phyloP scores from a whole-genome alignment of 2,329 filamentous ascomycete genomes.

The Tolypocladium endophyticum region DNA sequence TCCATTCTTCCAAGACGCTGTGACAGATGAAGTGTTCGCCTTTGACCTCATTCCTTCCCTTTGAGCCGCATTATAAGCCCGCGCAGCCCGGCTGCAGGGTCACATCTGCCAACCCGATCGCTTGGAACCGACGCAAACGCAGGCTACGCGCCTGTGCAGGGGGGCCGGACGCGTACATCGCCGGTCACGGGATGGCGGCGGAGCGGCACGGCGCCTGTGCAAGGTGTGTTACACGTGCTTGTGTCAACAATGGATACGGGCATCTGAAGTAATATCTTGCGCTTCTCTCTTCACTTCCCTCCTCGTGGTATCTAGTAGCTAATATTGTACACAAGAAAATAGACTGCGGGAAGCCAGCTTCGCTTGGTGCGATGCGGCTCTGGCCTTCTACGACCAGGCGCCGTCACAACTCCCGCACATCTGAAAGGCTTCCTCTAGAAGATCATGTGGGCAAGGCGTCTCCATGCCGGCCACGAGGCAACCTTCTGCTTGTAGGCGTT shows the following conservation, averaged over 20 bases:
- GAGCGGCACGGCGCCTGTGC: background rate
- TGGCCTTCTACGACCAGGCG: background rate
- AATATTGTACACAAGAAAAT: constrained; percentile 8
- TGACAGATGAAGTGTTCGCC: no score
- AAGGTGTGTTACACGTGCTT: background rate
- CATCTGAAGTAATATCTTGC: background rate
- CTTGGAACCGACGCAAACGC: background rate
- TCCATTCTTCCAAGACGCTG: background rate
- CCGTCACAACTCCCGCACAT: background rate
- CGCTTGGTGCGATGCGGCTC: background rate
- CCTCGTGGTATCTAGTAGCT: constrained; percentile 12
- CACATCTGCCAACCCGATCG: background rate
- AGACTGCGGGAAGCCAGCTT: background rate
- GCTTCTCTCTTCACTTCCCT: background rate
- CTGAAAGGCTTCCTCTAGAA: background rate
- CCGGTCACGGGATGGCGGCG: background rate
- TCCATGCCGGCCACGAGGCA: background rate
- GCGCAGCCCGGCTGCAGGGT: background rate
- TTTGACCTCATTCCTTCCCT: no score
- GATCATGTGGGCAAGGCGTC: background rate
- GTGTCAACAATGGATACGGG: background rate
- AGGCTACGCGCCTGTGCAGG: background rate
- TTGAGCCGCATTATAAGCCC: no score
- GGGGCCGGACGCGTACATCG: background rate
- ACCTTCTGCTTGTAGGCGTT: background rate